A percentile compares a stretch with the other conserved stretches of the same genome.
These are phyloP conservation scores for Trematosphaeria pertusa DNA, from an alignment of 2,329 filamentous ascomycete species.

Conservation along the genomic window DNA sequence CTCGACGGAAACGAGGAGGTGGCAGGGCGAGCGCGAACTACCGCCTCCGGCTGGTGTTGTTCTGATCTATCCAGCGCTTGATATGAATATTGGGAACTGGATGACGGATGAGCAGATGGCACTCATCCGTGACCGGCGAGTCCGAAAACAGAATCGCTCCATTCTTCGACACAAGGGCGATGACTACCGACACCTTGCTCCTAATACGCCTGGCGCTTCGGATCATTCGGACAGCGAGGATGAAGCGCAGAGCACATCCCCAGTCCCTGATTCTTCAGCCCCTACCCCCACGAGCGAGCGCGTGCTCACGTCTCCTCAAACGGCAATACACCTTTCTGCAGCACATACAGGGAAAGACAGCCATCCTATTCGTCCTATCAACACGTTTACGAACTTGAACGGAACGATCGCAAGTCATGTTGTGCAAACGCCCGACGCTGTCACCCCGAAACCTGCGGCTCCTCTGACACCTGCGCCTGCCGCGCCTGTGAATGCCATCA, in stretches of 20 bases:
- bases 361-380: constrained; percentile 20
- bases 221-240: constrained; percentile 70
- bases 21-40: constrained; percentile 61
- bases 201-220: constrained; percentile 80
- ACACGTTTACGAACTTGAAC: constrained; percentile 26
- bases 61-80: constrained; percentile 86
- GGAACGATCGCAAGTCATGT: constrained; percentile 14
- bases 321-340: constrained; percentile 47
- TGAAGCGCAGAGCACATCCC: constrained; percentile 24
- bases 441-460: constrained; percentile 27
- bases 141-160: constrained; percentile 76
- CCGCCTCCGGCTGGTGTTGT: constrained; percentile 84
- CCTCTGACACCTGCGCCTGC: constrained; percentile 37
- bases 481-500: constrained; percentile 61
- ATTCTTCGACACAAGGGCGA: constrained; percentile 85
- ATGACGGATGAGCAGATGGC: constrained; percentile 99
- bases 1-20: constrained; percentile 62
- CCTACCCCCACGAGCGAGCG: constrained; percentile 26
- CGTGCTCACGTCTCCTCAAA: constrained; percentile 41
- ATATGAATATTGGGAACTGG: constrained; percentile 99
- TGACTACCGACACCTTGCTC: constrained; percentile 83
- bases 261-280: constrained; percentile 14
- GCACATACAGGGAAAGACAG: constrained; percentile 46
- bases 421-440: constrained; percentile 28
- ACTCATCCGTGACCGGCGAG: constrained; percentile 82